These are phyloP conservation scores for Penicillium sp. DNA, from an alignment of 2,329 filamentous ascomycete species.

Conservation along the genomic window DNA sequence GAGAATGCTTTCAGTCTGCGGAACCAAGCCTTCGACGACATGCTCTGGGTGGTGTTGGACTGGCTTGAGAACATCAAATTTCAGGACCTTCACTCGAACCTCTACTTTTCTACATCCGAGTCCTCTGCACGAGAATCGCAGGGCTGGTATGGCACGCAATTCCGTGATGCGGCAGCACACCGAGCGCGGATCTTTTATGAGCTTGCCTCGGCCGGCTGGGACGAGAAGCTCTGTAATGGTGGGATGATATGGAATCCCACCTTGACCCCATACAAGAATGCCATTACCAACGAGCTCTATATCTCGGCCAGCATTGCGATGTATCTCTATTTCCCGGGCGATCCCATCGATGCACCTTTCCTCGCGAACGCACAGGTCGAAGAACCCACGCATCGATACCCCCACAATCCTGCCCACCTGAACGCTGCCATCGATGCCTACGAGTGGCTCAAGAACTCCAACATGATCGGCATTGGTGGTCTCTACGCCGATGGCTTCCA, in stretches of 20 bases:
- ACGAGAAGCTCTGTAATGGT: conserved; percentile 75
- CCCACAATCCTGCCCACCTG: conserved; percentile 66
- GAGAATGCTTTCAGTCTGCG: conserved; percentile 76
- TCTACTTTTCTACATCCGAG: conserved; percentile 55
- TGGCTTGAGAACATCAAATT: conserved; percentile 86
- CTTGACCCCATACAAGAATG: conserved; percentile 85
- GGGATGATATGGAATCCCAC: conserved; percentile 91
- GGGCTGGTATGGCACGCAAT: conserved; percentile 75
- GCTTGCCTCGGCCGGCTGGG: conserved; percentile 76
- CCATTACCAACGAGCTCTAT: conserved; percentile 91
- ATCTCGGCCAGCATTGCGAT: conserved; percentile 82
- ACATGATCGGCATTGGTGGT: conserved; percentile 76
- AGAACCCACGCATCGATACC: conserved; percentile 34
- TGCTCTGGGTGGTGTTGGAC: conserved; percentile 90
- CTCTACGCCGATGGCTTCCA: conserved; percentile 89
- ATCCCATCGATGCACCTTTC: conserved; percentile 72
- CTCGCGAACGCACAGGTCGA: conserved; percentile 29
- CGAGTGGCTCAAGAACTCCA: conserved; percentile 73
- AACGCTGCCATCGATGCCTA: conserved; percentile 76
- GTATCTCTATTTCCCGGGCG: conserved; percentile 87
- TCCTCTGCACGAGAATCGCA: conserved; percentile 20
- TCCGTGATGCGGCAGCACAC: conserved; percentile 75
- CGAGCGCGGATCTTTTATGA: conserved; percentile 85
- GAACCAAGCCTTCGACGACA: conserved; percentile 85
- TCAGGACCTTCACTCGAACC: conserved; percentile 65